Evolutionary conservation across 108 stramenopile genomes (phyloP).

Genomic region (Asterionellopsis glacialis): DNA sequence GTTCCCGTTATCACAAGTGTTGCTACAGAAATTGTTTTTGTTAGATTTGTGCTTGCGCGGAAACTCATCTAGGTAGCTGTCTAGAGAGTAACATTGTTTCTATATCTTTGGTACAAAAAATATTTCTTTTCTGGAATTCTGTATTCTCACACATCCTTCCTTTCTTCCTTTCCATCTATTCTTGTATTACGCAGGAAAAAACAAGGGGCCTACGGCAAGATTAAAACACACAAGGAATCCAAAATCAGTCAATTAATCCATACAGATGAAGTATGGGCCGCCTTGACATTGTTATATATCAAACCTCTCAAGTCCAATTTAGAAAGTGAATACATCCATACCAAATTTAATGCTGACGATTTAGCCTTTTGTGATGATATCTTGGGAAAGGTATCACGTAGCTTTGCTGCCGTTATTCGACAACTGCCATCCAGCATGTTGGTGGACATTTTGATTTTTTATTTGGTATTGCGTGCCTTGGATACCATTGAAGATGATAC

Average conservation of each 20-base stretch:
- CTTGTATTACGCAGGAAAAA: conserved; percentile 56
- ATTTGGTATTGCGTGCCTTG: conserved; percentile 93
- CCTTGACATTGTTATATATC: conserved; percentile 69
- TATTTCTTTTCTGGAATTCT: too few species aligned
- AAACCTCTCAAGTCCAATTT: conserved; percentile 82
- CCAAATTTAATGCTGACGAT: conserved; percentile 53
- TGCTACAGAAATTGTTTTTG: too few species aligned
- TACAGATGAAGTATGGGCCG: conserved; percentile 88
- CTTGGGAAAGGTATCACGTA: conserved; percentile 91
- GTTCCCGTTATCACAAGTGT: too few species aligned
- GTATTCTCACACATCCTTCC: too few species aligned
- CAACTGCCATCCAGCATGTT: conserved; percentile 84
- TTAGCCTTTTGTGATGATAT: conserved; percentile 94
- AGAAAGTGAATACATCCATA: conserved; percentile 42
- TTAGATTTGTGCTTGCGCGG: too few species aligned
- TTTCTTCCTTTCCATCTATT: too few species aligned
- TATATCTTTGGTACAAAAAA: too few species aligned
- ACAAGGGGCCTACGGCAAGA: conserved; percentile 98
- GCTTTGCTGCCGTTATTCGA: conserved; percentile 97
- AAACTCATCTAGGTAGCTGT: too few species aligned
- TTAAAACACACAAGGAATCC: conserved; percentile 88
- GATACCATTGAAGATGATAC: conserved; percentile 99
- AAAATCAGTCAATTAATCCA: conserved; percentile 79
- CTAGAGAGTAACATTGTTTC: too few species aligned
- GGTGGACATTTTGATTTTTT: conserved; percentile 95